These are phyloP conservation scores for Candida schatavii DNA, from an alignment of 805 yeast genomes.

Conservation along the genomic window DNA sequence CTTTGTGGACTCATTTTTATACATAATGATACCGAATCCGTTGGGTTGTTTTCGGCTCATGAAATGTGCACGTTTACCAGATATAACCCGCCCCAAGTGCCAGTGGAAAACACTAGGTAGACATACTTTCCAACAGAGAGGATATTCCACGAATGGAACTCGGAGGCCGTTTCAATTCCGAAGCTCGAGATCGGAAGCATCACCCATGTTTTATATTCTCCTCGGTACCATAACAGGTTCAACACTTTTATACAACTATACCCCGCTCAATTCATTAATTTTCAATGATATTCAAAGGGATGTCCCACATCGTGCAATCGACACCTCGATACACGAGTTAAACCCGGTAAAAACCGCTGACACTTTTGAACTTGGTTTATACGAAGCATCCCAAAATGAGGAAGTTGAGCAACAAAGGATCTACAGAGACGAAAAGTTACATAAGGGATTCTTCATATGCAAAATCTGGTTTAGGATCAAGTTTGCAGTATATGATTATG, in stretches of 20 bases:
- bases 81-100: no score
- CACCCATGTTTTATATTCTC: background rate
- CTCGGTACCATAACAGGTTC: background rate
- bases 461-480: conserved; percentile 38
- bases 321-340: conserved; percentile 36
- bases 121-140: no score
- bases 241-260: background rate
- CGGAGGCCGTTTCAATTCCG: no score
- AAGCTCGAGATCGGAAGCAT: no score
- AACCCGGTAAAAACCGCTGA: conserved; percentile 49
- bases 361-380: conserved; percentile 70
- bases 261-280: background rate
- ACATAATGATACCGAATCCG: no score
- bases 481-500: conserved; percentile 48
- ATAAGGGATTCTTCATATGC: conserved; percentile 18
- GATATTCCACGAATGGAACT: no score
- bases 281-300: conserved; percentile 25
- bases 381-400: conserved; percentile 57
- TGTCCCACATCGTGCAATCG: conserved; percentile 16
- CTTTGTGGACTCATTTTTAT: no score
- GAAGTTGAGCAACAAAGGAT: conserved; percentile 33
- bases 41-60: no score
- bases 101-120: no score
- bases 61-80: no score
- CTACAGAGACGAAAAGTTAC: conserved; percentile 26